Conservation (phyloP, 768 basidiomycete genomes). For the Rhodocollybia butyracea region DNA sequence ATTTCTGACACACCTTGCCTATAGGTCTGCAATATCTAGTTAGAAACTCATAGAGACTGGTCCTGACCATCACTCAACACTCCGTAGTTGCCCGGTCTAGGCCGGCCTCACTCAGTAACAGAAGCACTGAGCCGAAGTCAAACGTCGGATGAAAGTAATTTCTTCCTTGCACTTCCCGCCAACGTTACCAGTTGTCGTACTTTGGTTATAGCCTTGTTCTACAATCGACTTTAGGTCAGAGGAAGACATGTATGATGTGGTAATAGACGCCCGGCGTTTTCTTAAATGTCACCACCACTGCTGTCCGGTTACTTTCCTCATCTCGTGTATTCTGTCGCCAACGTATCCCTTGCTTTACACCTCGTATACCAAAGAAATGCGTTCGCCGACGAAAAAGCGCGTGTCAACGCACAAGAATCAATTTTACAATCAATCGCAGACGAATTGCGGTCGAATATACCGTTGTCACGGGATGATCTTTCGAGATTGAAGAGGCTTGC, state of each 20-base stretch:
- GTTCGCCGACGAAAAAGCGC: constrained; percentile 51
- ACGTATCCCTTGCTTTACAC: constrained; percentile 68
- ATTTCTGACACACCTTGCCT: too few species aligned
- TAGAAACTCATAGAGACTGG: too few species aligned
- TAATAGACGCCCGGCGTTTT: background rate
- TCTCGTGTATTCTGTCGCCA: constrained; percentile 59
- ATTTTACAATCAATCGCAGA: constrained; percentile 58
- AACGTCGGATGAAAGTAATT: too few species aligned
- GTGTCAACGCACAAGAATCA: constrained; percentile 53
- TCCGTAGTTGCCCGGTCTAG: too few species aligned
- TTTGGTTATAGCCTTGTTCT: constrained; percentile 16
- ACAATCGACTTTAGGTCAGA: constrained; percentile 3
- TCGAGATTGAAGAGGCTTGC: constrained; percentile 54
- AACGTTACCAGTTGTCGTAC: too few species aligned
- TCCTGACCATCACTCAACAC: too few species aligned
- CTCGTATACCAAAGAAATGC: constrained; percentile 50
- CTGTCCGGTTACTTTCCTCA: constrained; percentile 54
- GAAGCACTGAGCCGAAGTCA: too few species aligned
- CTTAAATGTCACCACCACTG: background rate
- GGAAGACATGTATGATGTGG: background rate
- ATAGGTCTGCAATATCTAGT: too few species aligned
- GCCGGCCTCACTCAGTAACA: too few species aligned
- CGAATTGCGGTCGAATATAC: constrained; percentile 45
- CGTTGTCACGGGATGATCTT: constrained; percentile 48
- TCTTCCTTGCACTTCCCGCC: too few species aligned